phyloP scores from a whole-genome alignment of 345 rosid genomes.

The Anacardium occidentale region DNA sequence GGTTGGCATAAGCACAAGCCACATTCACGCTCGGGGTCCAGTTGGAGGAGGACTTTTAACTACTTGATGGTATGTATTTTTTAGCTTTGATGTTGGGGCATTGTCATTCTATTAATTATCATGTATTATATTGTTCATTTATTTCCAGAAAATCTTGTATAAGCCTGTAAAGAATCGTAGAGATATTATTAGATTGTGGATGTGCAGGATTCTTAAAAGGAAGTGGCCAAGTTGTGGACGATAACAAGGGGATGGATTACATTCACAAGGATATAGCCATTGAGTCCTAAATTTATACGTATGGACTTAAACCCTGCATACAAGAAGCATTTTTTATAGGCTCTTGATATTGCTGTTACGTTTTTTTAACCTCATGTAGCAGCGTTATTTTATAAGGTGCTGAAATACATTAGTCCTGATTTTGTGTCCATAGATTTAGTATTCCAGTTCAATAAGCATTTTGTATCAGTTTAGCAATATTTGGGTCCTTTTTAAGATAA shows the following conservation, averaged over 20 bases:
- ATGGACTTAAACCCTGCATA: neutral
- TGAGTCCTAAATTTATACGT: constrained; percentile 18
- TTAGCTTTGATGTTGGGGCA: neutral
- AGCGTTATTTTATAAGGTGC: neutral
- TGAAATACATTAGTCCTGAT: neutral
- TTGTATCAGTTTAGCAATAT: neutral
- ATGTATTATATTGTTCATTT: neutral
- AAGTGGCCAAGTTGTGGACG: constrained; percentile 87
- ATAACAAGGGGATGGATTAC: constrained; percentile 73
- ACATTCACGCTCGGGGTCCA: constrained; percentile 99
- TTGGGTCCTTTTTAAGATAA: neutral
- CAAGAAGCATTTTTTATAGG: neutral
- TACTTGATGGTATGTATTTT: constrained; percentile 72
- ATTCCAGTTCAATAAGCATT: constrained; percentile 2
- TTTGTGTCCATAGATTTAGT: no score
- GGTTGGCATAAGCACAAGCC: constrained; percentile 97
- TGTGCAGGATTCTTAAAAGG: constrained; percentile 92
- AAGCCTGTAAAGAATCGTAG: neutral
- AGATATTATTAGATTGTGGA: neutral
- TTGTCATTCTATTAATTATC: neutral
- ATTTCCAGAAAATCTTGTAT: neutral
- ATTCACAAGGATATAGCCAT: constrained; percentile 63
- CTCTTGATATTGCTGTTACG: constrained; percentile 7
- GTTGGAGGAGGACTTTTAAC: constrained; percentile 97
- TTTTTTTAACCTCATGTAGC: neutral